Evolutionary conservation across 768 basidiomycete species (phyloP).

Genomic region (Amanita inopinata): DNA sequence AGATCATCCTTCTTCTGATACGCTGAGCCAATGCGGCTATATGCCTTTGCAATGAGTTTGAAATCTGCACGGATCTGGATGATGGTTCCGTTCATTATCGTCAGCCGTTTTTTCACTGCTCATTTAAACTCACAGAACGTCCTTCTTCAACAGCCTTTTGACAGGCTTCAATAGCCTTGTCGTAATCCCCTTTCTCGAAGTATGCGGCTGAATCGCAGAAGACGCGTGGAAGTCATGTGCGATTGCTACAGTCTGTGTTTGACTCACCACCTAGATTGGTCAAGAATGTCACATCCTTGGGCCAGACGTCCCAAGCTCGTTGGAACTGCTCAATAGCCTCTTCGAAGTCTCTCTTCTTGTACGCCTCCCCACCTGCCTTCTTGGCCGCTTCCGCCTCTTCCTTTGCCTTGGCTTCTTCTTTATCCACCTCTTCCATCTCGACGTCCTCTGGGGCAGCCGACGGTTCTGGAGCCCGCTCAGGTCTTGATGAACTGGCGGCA

Average conservation of each 20-base stretch:
- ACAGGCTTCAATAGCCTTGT: conserved; percentile 83
- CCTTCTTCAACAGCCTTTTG: conserved; percentile 97
- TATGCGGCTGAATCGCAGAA: conserved; percentile 55
- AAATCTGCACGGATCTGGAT: conserved; percentile 78
- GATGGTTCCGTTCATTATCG: conserved; percentile 1
- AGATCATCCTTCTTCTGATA: conserved; percentile 77
- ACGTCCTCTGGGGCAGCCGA: conserved; percentile 43
- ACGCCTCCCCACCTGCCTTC: conserved; percentile 66
- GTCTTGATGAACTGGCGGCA: conserved; percentile 33
- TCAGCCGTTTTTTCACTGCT: not conserved
- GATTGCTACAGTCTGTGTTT: not conserved
- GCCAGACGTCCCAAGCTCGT: conserved; percentile 89
- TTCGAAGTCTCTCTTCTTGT: conserved; percentile 79
- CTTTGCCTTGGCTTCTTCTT: conserved; percentile 65
- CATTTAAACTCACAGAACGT: conserved; percentile 42
- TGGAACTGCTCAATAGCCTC: conserved; percentile 68
- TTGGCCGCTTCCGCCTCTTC: conserved; percentile 75
- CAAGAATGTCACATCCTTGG: conserved; percentile 88
- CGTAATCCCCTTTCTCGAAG: conserved; percentile 89
- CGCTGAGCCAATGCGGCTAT: conserved; percentile 81
- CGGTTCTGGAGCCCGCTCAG: conserved; percentile 26
- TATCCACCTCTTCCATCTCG: conserved; percentile 59
- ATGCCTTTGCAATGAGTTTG: conserved; percentile 91
- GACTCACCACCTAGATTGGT: conserved; percentile 77
- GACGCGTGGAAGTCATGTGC: conserved; percentile 1